Conservation (phyloP, 352 stramenopile species). For the Stramenopiles sp. region DNA sequence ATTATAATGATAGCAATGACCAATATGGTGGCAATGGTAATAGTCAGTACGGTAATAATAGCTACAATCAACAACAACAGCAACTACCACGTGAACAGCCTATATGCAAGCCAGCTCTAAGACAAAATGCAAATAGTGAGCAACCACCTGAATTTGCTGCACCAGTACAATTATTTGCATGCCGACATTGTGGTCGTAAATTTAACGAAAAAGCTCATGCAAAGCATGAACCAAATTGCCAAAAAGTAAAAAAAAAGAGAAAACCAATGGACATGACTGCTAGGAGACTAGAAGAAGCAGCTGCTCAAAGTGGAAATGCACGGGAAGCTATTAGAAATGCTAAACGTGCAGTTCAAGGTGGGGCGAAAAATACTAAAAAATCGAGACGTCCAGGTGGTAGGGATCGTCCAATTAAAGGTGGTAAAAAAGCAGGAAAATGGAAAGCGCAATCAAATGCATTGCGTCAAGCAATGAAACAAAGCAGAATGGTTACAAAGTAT, state of each 20-base stretch:
- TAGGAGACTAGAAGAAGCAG: slow-evolving; percentile 9
- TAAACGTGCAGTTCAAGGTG: slow-evolving; percentile 17
- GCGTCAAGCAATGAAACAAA: slow-evolving; percentile 56
- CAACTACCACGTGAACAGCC: too few species aligned
- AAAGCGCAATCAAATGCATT: slow-evolving; percentile 59
- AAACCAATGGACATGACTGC: slow-evolving; percentile 61
- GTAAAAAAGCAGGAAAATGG: slow-evolving; percentile 41
- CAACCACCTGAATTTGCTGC: too few species aligned
- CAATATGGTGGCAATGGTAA: too few species aligned
- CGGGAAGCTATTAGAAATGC: slow-evolving; percentile 37
- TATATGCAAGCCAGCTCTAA: too few species aligned
- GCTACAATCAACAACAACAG: too few species aligned
- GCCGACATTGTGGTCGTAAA: slow-evolving; percentile 49
- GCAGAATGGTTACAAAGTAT: slow-evolving; percentile 34
- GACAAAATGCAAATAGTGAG: too few species aligned
- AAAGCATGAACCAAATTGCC: slow-evolving; percentile 57
- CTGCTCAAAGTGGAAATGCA: slow-evolving; percentile 10
- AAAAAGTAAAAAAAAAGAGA: slow-evolving; percentile 52
- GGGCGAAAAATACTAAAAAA: slow-evolving; percentile 10
- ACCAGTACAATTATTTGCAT: too few species aligned
- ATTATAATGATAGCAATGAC: too few species aligned
- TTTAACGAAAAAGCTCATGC: slow-evolving; percentile 44
- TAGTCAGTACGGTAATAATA: too few species aligned
- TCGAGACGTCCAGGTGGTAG: slow-evolving; percentile 8
- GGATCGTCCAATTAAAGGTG: slow-evolving; percentile 28